phyloP scores from a whole-genome alignment of 371 early-diverging fungal species.

The Batkoa obscura region DNA sequence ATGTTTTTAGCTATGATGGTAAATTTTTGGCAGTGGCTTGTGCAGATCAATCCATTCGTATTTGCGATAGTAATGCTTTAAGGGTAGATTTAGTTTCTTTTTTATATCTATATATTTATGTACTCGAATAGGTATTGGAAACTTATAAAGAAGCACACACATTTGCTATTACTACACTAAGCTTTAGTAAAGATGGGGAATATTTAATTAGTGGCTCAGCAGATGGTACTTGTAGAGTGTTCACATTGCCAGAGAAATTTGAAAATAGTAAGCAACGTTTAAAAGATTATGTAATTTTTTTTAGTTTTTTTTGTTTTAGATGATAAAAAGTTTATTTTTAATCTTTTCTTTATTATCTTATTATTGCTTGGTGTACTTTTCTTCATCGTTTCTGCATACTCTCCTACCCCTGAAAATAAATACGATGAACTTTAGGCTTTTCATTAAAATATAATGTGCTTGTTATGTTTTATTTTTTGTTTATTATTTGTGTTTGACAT shows the following conservation, averaged over 20 bases:
- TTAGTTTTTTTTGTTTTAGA: too few species aligned
- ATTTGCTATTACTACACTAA: conserved; percentile 2
- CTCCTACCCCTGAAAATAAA: too few species aligned
- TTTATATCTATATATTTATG: background rate
- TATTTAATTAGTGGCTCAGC: conserved; percentile 4
- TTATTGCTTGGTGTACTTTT: too few species aligned
- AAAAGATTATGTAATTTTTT: too few species aligned
- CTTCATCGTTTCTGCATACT: too few species aligned
- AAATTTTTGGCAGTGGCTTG: background rate
- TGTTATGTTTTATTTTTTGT: too few species aligned
- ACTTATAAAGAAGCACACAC: background rate
- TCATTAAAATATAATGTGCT: too few species aligned
- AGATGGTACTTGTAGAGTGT: background rate
- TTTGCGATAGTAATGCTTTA: background rate
- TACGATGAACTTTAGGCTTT: too few species aligned
- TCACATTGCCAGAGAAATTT: background rate
- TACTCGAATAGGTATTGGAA: background rate
- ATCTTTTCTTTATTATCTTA: too few species aligned
- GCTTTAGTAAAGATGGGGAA: background rate
- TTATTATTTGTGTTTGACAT: too few species aligned
- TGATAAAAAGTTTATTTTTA: too few species aligned
- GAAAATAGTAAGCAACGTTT: background rate
- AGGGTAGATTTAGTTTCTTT: background rate
- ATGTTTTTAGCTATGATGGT: background rate
- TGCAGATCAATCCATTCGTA: background rate